Evolutionary conservation across 225 moss, liverwort and hornwort species (phyloP).

Genomic region (Antitrichia curtipendula): DNA sequence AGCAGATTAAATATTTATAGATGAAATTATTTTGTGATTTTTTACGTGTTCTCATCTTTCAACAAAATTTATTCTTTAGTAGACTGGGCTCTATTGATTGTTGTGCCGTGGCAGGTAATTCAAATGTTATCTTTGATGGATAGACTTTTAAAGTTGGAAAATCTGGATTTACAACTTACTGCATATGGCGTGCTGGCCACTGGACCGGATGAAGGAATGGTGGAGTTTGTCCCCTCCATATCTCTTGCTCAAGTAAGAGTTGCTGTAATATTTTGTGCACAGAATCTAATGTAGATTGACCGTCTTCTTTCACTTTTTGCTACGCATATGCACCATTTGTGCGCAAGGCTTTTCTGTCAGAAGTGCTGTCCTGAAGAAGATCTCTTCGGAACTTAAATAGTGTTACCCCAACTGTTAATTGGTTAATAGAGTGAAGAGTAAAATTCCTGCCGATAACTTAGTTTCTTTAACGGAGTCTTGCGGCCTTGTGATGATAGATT

Average conservation of each 20-base stretch:
- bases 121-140: conserved; percentile 98
- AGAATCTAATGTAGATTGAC: not conserved
- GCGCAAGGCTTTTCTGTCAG: not conserved
- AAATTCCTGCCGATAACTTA: not conserved
- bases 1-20: not conserved
- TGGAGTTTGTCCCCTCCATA: conserved; percentile 73
- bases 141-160: conserved; percentile 84
- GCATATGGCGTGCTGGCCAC: conserved; percentile 88
- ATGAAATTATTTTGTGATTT: not conserved
- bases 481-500: not conserved
- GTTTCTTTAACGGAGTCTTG: not conserved
- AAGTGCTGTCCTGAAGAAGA: not conserved
- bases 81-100: not conserved
- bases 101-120: conserved; percentile 49
- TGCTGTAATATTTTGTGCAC: not conserved
- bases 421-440: not conserved
- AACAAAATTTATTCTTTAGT: not conserved
- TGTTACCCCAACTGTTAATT: not conserved
- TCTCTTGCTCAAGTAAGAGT: conserved; percentile 80
- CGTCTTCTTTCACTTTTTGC: not conserved
- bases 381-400: not conserved
- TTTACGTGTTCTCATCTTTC: not conserved
- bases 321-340: not conserved
- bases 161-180: conserved; percentile 83
- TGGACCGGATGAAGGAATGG: conserved; percentile 93